These are phyloP conservation scores for Aspergillus sp. DNA, from an alignment of 2,329 filamentous ascomycete species.

Conservation along the genomic window DNA sequence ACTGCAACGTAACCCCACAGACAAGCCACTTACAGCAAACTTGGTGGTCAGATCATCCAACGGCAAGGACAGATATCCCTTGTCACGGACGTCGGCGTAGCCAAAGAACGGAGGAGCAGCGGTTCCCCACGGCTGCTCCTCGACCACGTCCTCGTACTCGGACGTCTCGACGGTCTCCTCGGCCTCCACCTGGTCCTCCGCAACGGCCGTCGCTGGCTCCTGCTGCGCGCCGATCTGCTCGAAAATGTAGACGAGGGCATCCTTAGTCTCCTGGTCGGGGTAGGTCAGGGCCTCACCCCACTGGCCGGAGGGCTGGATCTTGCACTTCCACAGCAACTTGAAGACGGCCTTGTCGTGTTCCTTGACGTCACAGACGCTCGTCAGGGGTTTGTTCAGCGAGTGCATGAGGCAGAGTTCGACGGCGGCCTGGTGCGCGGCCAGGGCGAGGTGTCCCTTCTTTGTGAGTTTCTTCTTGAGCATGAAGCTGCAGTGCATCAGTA, in stretches of 20 bases:
- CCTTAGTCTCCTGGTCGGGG: conserved; percentile 28
- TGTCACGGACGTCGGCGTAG: conserved; percentile 34
- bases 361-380: conserved; percentile 32
- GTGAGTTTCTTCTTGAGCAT: conserved; percentile 35
- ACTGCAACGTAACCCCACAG: conserved; percentile 47
- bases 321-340: conserved; percentile 31
- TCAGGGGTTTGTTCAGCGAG: conserved; percentile 39
- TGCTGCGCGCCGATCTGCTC: conserved; percentile 27
- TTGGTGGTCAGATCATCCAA: conserved; percentile 62
- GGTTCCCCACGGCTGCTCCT: conserved; percentile 25
- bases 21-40: conserved; percentile 66
- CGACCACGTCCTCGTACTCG: conserved; percentile 17
- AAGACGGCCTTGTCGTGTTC: conserved; percentile 30
- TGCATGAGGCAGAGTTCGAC: conserved; percentile 56
- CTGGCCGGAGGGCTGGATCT: conserved; percentile 25
- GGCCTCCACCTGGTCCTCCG: conserved; percentile 10
- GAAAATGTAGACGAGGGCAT: conserved; percentile 35
- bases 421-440: conserved; percentile 54
- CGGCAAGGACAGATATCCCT: conserved; percentile 58
- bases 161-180: conserved; percentile 7
- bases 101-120: conserved; percentile 16
- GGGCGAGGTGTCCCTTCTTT: conserved; percentile 35
- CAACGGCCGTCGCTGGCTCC: conserved; percentile 12
- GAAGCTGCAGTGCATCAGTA: conserved; percentile 26
- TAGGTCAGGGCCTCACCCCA: conserved; percentile 32